Evolutionary conservation across 2,329 filamentous ascomycete species (phyloP).

Genomic region (Pyrenochaeta sp.): DNA sequence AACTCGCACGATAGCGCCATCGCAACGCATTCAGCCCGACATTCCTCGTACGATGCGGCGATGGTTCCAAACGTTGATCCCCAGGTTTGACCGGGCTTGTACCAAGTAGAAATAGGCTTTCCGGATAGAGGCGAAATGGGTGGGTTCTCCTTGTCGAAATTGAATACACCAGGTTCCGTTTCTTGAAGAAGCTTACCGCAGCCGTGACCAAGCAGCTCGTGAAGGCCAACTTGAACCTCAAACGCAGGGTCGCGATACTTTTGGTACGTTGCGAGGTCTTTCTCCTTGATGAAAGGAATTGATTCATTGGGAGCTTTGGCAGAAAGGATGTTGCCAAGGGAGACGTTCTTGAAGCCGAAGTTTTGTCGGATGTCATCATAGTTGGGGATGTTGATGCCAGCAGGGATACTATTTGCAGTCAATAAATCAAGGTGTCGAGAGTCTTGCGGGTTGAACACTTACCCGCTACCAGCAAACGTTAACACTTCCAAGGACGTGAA

Average conservation of each 20-base stretch:
- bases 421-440: neutral
- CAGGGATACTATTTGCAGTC: conserved; percentile 58
- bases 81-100: conserved; percentile 96
- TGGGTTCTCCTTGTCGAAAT: conserved; percentile 85
- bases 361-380: conserved; percentile 74
- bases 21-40: conserved; percentile 90
- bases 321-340: conserved; percentile 88
- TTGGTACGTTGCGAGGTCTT: conserved; percentile 79
- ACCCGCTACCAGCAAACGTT: conserved; percentile 73
- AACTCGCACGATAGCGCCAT: conserved; percentile 93
- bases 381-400: conserved; percentile 69
- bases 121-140: conserved; percentile 81
- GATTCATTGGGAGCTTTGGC: conserved; percentile 93
- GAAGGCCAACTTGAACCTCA: conserved; percentile 94
- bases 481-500: conserved; percentile 95
- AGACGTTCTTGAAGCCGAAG: conserved; percentile 92
- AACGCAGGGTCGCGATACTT: conserved; percentile 88
- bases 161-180: conserved; percentile 80
- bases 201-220: conserved; percentile 88
- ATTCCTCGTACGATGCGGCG: conserved; percentile 92
- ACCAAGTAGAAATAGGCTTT: conserved; percentile 84
- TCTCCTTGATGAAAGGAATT: conserved; percentile 85
- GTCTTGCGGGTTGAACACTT: conserved; percentile 7
- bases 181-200: conserved; percentile 95
- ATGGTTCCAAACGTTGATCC: conserved; percentile 88